Percentiles rank a stretch among this genome's conserved stretches.
Evolutionary conservation across 1,284 basidiomycete genomes (phyloP).

Genomic region (Austroboletus olivaceoglutinosus): DNA sequence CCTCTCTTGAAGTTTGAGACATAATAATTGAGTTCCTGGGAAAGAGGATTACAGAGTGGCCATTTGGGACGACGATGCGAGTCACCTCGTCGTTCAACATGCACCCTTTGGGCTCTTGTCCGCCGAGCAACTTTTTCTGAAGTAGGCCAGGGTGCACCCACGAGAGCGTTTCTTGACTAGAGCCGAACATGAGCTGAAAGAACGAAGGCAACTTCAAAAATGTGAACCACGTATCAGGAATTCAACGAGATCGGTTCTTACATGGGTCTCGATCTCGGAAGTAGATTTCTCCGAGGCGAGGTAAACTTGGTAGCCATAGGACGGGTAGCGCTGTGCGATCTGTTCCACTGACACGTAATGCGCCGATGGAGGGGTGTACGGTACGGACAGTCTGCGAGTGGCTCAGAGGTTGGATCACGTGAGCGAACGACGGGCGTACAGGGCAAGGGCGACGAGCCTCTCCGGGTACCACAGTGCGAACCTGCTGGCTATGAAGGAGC

Average conservation of each 20-base stretch:
- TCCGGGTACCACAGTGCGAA: slow-evolving; percentile 69
- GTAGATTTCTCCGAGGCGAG: slow-evolving; percentile 52
- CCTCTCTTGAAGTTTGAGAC: slow-evolving; percentile 43
- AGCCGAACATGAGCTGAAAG: slow-evolving; percentile 13
- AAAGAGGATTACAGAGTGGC: neutral
- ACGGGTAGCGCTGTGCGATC: slow-evolving; percentile 49
- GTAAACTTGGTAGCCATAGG: slow-evolving; percentile 63
- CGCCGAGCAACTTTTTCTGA: slow-evolving; percentile 5
- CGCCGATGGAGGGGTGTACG: slow-evolving; percentile 55
- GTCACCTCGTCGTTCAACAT: slow-evolving; percentile 23
- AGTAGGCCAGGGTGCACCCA: slow-evolving; percentile 7
- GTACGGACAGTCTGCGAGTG: slow-evolving; percentile 52
- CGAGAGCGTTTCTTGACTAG: neutral
- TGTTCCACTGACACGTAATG: slow-evolving; percentile 50
- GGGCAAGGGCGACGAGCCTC: slow-evolving; percentile 51
- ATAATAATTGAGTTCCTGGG: slow-evolving; percentile 55
- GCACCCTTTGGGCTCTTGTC: slow-evolving; percentile 6
- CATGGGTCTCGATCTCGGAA: slow-evolving; percentile 52
- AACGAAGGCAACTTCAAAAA: slow-evolving; percentile 21
- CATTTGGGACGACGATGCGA: neutral
- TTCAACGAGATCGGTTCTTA: slow-evolving; percentile 24
- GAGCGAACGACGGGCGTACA: slow-evolving; percentile 42
- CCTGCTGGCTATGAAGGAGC: slow-evolving; percentile 53
- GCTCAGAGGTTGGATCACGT: neutral
- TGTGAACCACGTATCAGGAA: neutral